Percentiles rank a stretch among this genome's conserved stretches.
Evolutionary conservation across 1,284 basidiomycete species (phyloP).

Genomic region (Leccinum fallax): DNA sequence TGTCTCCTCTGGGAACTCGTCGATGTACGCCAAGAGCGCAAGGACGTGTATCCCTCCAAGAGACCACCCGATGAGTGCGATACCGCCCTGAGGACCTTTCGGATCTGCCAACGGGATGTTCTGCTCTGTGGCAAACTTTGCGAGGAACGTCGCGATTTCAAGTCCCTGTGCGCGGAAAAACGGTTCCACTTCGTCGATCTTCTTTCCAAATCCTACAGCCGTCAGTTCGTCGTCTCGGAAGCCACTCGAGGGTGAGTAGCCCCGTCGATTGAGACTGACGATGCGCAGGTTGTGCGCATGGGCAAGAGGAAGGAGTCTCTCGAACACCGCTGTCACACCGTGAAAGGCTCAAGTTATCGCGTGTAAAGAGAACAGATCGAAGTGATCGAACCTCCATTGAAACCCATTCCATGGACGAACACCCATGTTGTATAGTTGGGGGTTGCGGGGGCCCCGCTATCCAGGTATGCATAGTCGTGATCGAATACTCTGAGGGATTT

Average conservation of each 20-base stretch:
- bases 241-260: constrained; percentile 29
- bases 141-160: constrained; percentile 30
- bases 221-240: constrained; percentile 17
- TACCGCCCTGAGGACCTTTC: constrained; percentile 14
- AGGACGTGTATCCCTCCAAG: constrained; percentile 17
- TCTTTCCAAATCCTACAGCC: constrained; percentile 18
- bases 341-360: not conserved
- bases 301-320: constrained; percentile 29
- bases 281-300: constrained; percentile 28
- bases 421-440: constrained; percentile 27
- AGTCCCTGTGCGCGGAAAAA: constrained; percentile 26
- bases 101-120: constrained; percentile 19
- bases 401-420: constrained; percentile 25
- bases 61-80: constrained; percentile 31
- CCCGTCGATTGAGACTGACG: constrained; percentile 28
- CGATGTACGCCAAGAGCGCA: constrained; percentile 24
- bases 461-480: constrained; percentile 23
- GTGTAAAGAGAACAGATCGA: not conserved
- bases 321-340: constrained; percentile 9
- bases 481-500: constrained; percentile 20
- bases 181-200: constrained; percentile 17
- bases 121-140: constrained; percentile 22
- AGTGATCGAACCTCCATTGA: constrained; percentile 24
- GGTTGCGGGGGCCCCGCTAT: constrained; percentile 23
- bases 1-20: constrained; percentile 12